A percentile compares a stretch with the other conserved stretches of the same genome.
Evolutionary conservation across 176 grass and related monocot genomes (phyloP).

Genomic region (Dactylis glomerata): DNA sequence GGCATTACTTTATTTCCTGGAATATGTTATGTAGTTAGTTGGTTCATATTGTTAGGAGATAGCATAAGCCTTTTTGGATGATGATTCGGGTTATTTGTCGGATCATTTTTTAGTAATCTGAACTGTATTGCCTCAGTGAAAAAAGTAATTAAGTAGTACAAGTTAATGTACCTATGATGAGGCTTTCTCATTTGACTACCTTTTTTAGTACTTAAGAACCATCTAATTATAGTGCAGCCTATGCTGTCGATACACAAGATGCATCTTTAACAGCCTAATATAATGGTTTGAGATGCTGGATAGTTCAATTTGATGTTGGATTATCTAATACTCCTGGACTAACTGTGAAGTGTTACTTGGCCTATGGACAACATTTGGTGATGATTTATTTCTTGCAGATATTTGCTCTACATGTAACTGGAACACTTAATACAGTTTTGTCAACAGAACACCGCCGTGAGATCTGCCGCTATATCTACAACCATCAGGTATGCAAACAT

Average conservation of each 20-base stretch:
- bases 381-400: conserved; percentile 10
- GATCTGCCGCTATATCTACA: conserved; percentile 53
- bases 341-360: neutral
- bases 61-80: neutral
- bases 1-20: neutral
- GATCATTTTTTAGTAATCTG: neutral
- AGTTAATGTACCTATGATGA: neutral
- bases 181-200: neutral
- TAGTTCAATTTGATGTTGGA: neutral
- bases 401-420: conserved; percentile 36
- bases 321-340: neutral
- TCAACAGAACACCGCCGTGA: conserved; percentile 27
- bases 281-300: neutral
- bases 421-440: conserved; percentile 15
- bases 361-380: neutral
- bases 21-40: neutral
- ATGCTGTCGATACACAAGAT: neutral
- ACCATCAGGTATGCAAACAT: conserved; percentile 36
- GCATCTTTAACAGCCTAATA: neutral
- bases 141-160: neutral
- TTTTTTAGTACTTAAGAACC: neutral
- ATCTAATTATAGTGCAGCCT: neutral
- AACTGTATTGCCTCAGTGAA: neutral
- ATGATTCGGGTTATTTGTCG: neutral
- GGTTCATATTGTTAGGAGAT: neutral